phyloP scores from a whole-genome alignment of 768 basidiomycete genomes.

The Mycena albidolilacea region DNA sequence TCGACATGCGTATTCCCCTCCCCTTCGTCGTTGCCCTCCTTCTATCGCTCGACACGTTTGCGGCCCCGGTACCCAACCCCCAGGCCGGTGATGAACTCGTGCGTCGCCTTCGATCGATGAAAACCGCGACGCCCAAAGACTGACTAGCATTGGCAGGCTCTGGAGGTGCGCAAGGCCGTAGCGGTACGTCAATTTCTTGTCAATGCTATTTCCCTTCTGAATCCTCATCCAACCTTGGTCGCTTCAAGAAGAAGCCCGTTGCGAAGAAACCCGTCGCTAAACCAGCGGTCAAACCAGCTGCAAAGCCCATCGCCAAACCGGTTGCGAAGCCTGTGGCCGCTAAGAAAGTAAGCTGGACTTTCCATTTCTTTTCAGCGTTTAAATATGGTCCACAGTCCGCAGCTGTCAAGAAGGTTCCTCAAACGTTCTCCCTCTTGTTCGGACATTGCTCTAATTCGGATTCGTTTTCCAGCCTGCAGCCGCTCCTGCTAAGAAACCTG shows the following conservation, averaged over 20 bases:
- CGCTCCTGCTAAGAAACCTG: neutral
- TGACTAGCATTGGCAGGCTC: neutral
- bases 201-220: no score
- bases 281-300: neutral
- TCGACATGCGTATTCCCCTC: constrained; percentile 18
- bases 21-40: constrained; percentile 9
- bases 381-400: no score
- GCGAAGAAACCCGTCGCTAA: constrained; percentile 7
- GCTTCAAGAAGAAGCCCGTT: neutral
- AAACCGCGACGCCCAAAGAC: neutral
- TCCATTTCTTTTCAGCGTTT: no score
- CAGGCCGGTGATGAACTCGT: constrained; percentile 1
- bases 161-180: constrained; percentile 13
- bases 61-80: constrained; percentile 16
- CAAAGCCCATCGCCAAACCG: no score
- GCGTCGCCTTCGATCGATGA: neutral
- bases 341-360: neutral
- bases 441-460: no score
- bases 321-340: constrained; percentile 16
- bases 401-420: no score
- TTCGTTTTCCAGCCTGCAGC: no score
- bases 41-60: constrained; percentile 19
- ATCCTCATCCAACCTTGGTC: neutral
- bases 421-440: no score
- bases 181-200: no score